Evolutionary conservation across 192 early-diverging fungal species (phyloP).

Genomic region (Jimgerdemannia flammicorona): DNA sequence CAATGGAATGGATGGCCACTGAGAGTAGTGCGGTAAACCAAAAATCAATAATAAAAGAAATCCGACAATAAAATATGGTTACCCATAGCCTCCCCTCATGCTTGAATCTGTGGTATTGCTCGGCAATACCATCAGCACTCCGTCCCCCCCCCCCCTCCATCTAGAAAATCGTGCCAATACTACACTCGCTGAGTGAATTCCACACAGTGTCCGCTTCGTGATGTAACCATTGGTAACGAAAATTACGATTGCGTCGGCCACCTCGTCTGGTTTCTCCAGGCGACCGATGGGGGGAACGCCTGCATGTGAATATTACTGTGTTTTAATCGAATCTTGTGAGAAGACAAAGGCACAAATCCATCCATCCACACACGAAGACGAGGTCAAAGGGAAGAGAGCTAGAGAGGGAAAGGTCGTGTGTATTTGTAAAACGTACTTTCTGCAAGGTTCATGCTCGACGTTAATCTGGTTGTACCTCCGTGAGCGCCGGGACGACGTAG

Average conservation of each 20-base stretch:
- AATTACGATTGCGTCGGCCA: not conserved
- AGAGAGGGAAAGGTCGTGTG: not conserved
- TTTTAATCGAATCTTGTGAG: not conserved
- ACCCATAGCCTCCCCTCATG: too few relatives aligned
- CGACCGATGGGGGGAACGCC: not conserved
- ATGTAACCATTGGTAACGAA: not conserved
- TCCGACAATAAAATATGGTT: too few relatives aligned
- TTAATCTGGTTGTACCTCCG: not conserved
- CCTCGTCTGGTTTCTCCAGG: not conserved
- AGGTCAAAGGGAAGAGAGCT: not conserved
- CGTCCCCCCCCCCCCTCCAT: too few relatives aligned
- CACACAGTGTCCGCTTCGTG: not conserved
- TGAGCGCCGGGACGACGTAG: not conserved
- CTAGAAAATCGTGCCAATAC: too few relatives aligned
- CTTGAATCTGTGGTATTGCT: too few relatives aligned
- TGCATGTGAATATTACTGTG: not conserved
- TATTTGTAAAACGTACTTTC: not conserved
- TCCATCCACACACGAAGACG: not conserved
- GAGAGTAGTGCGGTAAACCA: too few relatives aligned
- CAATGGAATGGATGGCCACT: too few relatives aligned
- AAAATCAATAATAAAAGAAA: too few relatives aligned
- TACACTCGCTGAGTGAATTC: not conserved
- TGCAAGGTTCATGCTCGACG: not conserved
- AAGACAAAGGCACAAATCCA: too few relatives aligned
- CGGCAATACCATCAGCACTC: too few relatives aligned